Evolutionary conservation across 441 rosid genomes (phyloP), one percentile per base, ranked within the genome.

Genomic region (Aquilaria agallochum): DNA sequence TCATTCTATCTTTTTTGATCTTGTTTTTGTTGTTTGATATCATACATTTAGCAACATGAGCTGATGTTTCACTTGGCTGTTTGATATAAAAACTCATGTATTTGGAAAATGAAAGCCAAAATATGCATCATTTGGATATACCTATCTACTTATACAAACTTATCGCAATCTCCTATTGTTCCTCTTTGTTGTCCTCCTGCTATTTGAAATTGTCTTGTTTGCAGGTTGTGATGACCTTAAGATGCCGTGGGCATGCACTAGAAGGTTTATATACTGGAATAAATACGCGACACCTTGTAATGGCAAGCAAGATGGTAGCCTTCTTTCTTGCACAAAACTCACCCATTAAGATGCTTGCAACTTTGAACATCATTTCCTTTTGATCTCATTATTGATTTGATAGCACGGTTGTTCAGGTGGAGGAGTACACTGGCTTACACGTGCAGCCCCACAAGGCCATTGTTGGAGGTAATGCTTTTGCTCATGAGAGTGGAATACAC

Each of bases 371-470:
- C 33, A 11, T 10, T 32, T 46, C 7, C 5, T 32, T 9, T 8
- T 7, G 27, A 48, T 30, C 30, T 49, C 59, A 44, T 60, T 74
- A 33, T 50, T 71, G 36, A 31, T 49, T 66, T 59, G 14, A 12
- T 64, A 51, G 13, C 57, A 55, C 68, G 69, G 33, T 73, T 67
- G 45, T 48, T 55, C 77, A 95, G 99, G 99, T 95, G n/a, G 99
- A 95, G 60, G 97, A 95, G 11, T 91, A 84, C 72, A 84, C 96
- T 0, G 99, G 97, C 20, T 72, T 95, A 79, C 83, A 83, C 0
- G 77, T 89, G 48, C 99, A 95, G 77, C 99, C 99, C 3, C 99
- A 95, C 79, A 95, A 95, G 80, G 99, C 99, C 50, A 86, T 89
- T 64, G 96, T 92, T 66, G 93, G 98, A 63, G 96, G 87, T 27